Evolutionary conservation across 1,284 basidiomycete species (phyloP).

Genomic region (Cryptococcus wingfieldii): DNA sequence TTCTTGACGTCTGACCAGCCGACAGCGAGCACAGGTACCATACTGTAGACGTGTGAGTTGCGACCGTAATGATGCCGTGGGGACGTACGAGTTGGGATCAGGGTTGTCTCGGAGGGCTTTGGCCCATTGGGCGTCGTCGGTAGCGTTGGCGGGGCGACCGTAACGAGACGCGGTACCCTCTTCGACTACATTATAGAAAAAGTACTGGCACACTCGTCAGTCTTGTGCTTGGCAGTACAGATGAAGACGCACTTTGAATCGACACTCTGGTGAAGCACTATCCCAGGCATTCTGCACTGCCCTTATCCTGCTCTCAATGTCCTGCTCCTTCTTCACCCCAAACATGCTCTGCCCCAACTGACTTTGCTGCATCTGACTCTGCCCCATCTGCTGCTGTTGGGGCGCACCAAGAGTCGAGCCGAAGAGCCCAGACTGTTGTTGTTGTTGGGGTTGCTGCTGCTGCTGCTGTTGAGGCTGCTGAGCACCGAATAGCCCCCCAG

Average conservation of each 20-base stretch:
- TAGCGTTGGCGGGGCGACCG: conserved; percentile 67
- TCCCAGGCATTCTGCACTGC: conserved; percentile 68
- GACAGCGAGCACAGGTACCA: conserved; percentile 74
- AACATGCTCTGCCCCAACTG: conserved; percentile 4
- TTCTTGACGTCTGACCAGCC: conserved; percentile 78
- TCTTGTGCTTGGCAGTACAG: neutral
- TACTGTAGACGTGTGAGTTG: conserved; percentile 50
- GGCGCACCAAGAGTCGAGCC: neutral
- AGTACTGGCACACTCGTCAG: conserved; percentile 55
- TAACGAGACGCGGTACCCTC: conserved; percentile 65
- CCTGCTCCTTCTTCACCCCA: conserved; percentile 48
- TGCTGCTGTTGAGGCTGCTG: conserved; percentile 7
- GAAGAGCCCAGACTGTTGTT: conserved; percentile 9
- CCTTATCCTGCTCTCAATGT: conserved; percentile 60
- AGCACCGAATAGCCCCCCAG: conserved; percentile 6
- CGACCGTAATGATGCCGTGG: neutral
- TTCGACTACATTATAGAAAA: conserved; percentile 84
- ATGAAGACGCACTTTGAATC: conserved; percentile 64
- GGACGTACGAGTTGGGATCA: conserved; percentile 55
- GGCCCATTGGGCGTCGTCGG: conserved; percentile 72
- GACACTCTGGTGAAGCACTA: conserved; percentile 62
- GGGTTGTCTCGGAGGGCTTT: conserved; percentile 77
- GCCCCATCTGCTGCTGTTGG: neutral
- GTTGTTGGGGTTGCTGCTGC: conserved; percentile 5
- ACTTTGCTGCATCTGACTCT: conserved; percentile 1